A percentile compares a stretch with the other conserved stretches of the same genome.
Conservation (phyloP, 768 basidiomycete species). For the Xerocomus spinulosus region DNA sequence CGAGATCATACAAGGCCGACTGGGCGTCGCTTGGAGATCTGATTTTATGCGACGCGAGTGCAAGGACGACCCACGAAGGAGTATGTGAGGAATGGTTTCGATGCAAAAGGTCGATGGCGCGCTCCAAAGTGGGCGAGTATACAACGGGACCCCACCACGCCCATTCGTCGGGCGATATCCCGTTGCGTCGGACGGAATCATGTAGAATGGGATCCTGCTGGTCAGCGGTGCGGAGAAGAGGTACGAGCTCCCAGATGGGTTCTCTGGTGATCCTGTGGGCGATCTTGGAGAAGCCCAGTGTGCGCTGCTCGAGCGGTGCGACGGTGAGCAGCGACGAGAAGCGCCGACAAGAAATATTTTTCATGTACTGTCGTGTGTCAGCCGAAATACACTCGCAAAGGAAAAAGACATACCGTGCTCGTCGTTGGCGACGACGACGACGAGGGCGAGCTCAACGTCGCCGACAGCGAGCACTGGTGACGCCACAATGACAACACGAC, state of each 20-base stretch:
- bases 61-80: conserved; percentile 56
- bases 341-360: conserved; percentile 10
- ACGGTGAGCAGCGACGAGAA: conserved; percentile 21
- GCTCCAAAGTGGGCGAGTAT: conserved; percentile 31
- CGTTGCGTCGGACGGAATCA: conserved; percentile 29
- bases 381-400: not conserved
- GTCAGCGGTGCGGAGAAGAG: conserved; percentile 25
- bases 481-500: conserved; percentile 37
- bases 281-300: conserved; percentile 28
- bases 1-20: conserved; percentile 40
- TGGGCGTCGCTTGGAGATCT: conserved; percentile 42
- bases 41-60: conserved; percentile 45
- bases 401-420: conserved; percentile 1
- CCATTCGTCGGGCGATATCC: conserved; percentile 35
- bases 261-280: conserved; percentile 35
- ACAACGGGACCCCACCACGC: conserved; percentile 37
- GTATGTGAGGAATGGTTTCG: conserved; percentile 6
- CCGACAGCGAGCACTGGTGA: not conserved
- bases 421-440: not conserved
- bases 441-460: conserved; percentile 4
- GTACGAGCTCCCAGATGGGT: conserved; percentile 42
- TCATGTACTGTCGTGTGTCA: conserved; percentile 20
- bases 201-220: conserved; percentile 1
- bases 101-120: conserved; percentile 25
- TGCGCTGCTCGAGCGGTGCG: conserved; percentile 18